Evolutionary conservation across 768 basidiomycete species (phyloP).

Genomic region (Boletellus ananas): DNA sequence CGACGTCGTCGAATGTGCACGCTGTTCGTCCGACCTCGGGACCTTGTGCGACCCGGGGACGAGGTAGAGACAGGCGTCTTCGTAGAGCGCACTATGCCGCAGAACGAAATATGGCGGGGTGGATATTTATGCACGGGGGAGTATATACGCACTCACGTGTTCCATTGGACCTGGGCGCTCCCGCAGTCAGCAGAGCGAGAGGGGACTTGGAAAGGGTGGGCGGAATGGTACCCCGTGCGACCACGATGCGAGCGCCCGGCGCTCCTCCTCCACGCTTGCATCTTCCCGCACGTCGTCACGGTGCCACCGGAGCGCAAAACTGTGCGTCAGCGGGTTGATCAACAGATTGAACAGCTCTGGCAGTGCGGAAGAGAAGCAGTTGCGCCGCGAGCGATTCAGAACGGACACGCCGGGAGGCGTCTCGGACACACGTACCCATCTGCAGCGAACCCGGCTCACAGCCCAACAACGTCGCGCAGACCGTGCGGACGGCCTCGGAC

Average conservation of each 20-base stretch:
- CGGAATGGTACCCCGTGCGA: constrained; percentile 55
- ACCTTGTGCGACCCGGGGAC: constrained; percentile 65
- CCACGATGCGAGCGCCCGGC: constrained; percentile 51
- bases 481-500: constrained; percentile 43
- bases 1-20: constrained; percentile 47
- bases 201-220: background rate
- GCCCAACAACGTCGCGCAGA: constrained; percentile 45
- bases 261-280: constrained; percentile 59
- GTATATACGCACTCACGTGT: constrained; percentile 48
- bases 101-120: no score
- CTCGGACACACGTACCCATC: constrained; percentile 49
- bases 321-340: constrained; percentile 60
- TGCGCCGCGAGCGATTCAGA: background rate
- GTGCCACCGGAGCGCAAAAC: constrained; percentile 78
- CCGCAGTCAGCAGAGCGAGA: background rate
- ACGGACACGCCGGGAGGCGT: no score
- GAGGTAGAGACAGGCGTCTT: constrained; percentile 65
- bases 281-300: constrained; percentile 67
- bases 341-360: constrained; percentile 72
- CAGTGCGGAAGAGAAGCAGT: background rate
- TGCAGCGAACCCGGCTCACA: constrained; percentile 60
- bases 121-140: no score
- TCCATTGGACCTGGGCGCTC: constrained; percentile 66
- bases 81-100: constrained; percentile 55
- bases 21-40: constrained; percentile 56